These are phyloP conservation scores for Pseudomicrostroma phylloplanum DNA, from an alignment of 1,284 basidiomycete species.

Conservation along the genomic window DNA sequence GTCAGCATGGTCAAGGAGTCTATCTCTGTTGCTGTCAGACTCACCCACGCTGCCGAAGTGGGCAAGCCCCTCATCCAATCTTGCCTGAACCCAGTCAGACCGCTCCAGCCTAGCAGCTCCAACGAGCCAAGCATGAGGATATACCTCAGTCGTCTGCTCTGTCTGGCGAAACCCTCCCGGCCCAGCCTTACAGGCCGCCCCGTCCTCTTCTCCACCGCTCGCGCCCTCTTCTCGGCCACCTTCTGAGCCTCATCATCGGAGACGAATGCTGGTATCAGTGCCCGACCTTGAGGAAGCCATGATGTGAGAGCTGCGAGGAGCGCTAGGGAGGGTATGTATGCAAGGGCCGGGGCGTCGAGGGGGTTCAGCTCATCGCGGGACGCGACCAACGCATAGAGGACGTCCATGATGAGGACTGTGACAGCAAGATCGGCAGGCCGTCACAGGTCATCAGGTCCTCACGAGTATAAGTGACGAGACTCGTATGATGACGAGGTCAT, in stretches of 20 bases:
- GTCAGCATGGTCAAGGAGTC: not conserved
- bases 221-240: not conserved
- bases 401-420: not conserved
- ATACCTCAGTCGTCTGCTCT: not conserved
- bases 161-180: slow-evolving; percentile 7
- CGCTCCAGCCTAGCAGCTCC: slow-evolving; percentile 8
- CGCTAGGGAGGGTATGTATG: not conserved
- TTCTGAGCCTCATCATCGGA: not conserved
- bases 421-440: too few relatives aligned
- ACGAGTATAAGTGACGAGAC: not conserved
- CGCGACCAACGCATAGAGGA: not conserved
- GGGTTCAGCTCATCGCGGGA: not conserved
- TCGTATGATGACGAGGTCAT: too few relatives aligned
- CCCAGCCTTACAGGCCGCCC: not conserved
- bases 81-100: not conserved
- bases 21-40: not conserved
- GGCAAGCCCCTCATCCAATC: not conserved
- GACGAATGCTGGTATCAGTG: not conserved
- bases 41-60: slow-evolving; percentile 6
- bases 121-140: not conserved
- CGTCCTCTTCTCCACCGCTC: not conserved
- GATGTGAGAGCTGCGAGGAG: not conserved
- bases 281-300: not conserved
- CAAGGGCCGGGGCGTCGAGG: not conserved
- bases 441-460: not conserved